Base-by-base conservation (phyloP, 164 flowering plant species). In the Brasenia schreberi region DNA sequence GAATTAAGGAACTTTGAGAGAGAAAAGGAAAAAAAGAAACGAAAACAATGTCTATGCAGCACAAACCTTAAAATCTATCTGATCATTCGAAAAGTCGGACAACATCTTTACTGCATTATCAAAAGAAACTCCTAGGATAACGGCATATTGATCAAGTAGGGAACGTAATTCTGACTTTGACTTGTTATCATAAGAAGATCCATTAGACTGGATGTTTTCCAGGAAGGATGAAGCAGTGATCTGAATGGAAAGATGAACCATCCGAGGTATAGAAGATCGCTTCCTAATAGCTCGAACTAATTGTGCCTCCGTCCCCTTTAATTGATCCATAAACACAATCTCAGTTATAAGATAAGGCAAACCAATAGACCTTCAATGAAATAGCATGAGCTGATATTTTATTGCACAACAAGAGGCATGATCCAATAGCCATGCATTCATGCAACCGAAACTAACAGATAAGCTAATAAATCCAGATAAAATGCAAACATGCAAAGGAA, bases 181-280 rank as follows among this genome's bases (percentile, higher is more conserved):
- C 52, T 83, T 79, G 19, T 77, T 70, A 63, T 77, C 81, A 78
- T 70, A 61, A 18, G 63, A 7, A 52, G 93, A 78, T 17, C 89
- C 95, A 75, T 85, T 90, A 58, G 73, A 77, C 66, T 79, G 89
- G 64, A 75, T 16, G 49, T 64, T 79, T 69, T 82, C 90, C 78
- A 83, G 86, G 12, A 82, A 58, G 58, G 82, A 76, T 62, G 78
- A 68, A 59, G 90, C 80, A 69, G 90, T 86, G 81, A 79, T 79
- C 70, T 80, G 81, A 42, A 90, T 77, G 44, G 95, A 83, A 59
- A 90, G 71, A 77, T 82, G 78, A 65, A 93, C 75, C 80, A 89
- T 61, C 64, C 96, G 83, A 27, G 98, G 98, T 71, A 94, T 75
- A 72, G 87, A 81, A 42, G 96, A 83, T 77, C 87, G 86, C 75